Base-by-base conservation (phyloP, 2,329 filamentous ascomycete species). In the Colletotrichum camelliae region DNA sequence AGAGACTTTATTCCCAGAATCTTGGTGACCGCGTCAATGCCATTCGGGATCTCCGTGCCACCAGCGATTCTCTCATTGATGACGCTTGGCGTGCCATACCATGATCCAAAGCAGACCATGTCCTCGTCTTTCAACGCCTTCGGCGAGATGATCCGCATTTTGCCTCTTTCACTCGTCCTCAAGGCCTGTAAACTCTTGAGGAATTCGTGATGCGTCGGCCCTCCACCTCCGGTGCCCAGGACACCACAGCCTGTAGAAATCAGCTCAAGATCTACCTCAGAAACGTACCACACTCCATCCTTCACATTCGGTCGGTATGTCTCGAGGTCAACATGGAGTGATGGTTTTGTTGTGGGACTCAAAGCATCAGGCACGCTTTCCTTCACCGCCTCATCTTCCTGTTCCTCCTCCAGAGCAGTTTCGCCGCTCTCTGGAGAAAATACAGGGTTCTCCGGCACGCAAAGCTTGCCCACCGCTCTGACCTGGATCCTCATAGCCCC, bases 61-160 rank as follows among this genome's bases (percentile, higher is more conserved):
- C 74, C 77, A 5, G 85, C 85, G 6, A 76, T 68, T 1, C 78
- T 75, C 57, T 80, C 79, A 13, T 79, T 74, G 18, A 78, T 2
- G 80, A 80, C 85, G 24, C 83, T 86, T 0, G 85, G 85, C 39
- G 85, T 86, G 4, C 87, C 87, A 58, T 88, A 88, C 82, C 86
- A 87, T 0, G 86, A 86, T 0, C 86, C 86, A 52, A 87, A 85
- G 57, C 86, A 86, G 5, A 86, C 82, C 2, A 82, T 78, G 10
- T 85, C 86, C 13, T 83, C 79, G 35, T 88, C 86, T 6, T 81
- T 79, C 0, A 88, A 77, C 0, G 80, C 79, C 7, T 81, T 81
- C 0, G 85, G 83, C 0, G 85, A 81, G 3, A 89, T 81, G 1
- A 89, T 82, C 64, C 83, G 76, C 66, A 80, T 79, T 3, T 58